Base-by-base conservation (phyloP, 1,284 basidiomycete species). In the Vanrija humicola region DNA sequence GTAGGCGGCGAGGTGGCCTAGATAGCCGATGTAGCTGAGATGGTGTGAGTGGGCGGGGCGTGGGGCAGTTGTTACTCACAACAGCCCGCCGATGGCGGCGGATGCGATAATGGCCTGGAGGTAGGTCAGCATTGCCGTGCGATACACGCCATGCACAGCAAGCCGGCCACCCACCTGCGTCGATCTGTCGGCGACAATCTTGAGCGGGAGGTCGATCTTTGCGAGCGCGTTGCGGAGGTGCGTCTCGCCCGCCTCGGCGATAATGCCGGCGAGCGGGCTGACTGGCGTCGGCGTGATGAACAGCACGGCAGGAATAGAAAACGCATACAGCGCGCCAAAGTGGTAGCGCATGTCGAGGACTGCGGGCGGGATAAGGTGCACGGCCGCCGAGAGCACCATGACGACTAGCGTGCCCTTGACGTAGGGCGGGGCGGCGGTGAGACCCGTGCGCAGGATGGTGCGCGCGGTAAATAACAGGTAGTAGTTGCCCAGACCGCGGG, bases 301-400 rank as follows among this genome's bases (percentile, higher is more conserved):
- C 5, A 34, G 34, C 9, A 64, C 63, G 10, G 19, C n/a, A n/a
- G 69, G 69, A 9, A 70, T 38, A 45, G 65, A 56, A 55, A 72
- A 69, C 8, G 48, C 48, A 68, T 68, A 72, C 42, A 72, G 47
- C 5, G 69, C 66, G 10, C 69, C 69, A 45, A 72, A 66, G 52
- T 70, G 66, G 39, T 65, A 64, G 3, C 58, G 49, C 29, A 64
- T 62, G 40, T 70, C 64, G 44, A 69, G 65, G 12, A 68, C 40
- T 48, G 67, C 63, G 9, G 50, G 47, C 5, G 69, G 68, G 40
- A 70, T 54, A 3, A 69, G 52, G n/a, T 68, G 34, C 12, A 34
- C 59, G 40, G 64, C 18, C 4, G 62, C 46, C n/a, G 67, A 68
- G 6, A 57, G 43, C 15, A 70, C 12, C 15, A 70, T 29, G 21